These are phyloP conservation scores for Myotisia sp. DNA, from an alignment of 2,329 filamentous ascomycete species.

Conservation along the genomic window DNA sequence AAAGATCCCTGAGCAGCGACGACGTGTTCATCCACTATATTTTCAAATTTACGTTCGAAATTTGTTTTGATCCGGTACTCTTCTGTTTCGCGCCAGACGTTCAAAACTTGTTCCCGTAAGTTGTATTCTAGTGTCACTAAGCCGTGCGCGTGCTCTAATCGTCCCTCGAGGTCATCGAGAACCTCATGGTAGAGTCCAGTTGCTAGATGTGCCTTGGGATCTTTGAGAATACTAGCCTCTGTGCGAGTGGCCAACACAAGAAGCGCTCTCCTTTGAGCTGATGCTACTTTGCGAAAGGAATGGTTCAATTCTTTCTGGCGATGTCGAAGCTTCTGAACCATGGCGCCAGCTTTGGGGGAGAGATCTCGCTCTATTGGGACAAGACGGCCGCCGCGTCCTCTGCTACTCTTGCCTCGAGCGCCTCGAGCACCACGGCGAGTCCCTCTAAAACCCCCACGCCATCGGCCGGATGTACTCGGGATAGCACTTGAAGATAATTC, in stretches of 20 bases:
- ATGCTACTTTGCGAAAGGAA: constrained; percentile 29
- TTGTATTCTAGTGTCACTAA: constrained; percentile 22
- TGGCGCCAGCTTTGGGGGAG: constrained; percentile 24
- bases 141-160: constrained; percentile 18
- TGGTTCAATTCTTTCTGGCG: constrained; percentile 30
- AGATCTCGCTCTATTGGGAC: constrained; percentile 19
- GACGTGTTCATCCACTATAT: constrained; percentile 26
- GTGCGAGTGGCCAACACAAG: constrained; percentile 27
- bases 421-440: constrained; percentile 13
- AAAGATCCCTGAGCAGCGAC: constrained; percentile 27
- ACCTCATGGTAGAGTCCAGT: constrained; percentile 27
- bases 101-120: constrained; percentile 19
- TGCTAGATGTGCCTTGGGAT: constrained; percentile 28
- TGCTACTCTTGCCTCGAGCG: constrained; percentile 20
- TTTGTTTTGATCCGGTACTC: constrained; percentile 22
- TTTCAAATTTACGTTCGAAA: constrained; percentile 17
- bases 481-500: constrained; percentile 10
- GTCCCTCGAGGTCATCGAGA: constrained; percentile 19
- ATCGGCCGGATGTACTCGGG: constrained; percentile 14
- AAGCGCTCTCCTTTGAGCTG: constrained; percentile 28
- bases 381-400: constrained; percentile 19
- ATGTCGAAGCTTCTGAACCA: constrained; percentile 26
- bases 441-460: constrained; percentile 15
- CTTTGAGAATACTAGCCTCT: constrained; percentile 25
- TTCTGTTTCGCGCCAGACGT: constrained; percentile 19